A percentile compares a stretch with the other conserved stretches of the same genome.
Conservation (phyloP, 116 monocot species). For the Iris pallida region DNA sequence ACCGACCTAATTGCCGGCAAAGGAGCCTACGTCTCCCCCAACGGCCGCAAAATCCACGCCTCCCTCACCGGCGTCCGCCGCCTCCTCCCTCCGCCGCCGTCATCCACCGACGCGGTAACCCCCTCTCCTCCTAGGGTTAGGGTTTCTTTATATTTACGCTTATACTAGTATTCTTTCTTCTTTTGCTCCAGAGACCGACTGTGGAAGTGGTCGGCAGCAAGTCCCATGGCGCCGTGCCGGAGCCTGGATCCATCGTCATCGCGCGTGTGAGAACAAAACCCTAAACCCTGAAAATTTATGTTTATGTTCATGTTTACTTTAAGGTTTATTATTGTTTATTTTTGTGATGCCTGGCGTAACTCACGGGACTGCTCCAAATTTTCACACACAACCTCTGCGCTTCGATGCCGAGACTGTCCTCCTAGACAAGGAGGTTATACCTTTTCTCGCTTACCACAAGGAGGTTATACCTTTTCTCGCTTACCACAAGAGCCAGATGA, state of each 20-base stretch:
- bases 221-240: constrained; percentile 77
- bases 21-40: constrained; percentile 66
- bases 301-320: too few relatives aligned
- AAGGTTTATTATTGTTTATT: too few relatives aligned
- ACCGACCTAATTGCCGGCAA: constrained; percentile 47
- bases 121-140: constrained; percentile 10
- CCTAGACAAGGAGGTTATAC: too few relatives aligned
- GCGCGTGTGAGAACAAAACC: constrained; percentile 41
- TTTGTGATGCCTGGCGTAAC: too few relatives aligned
- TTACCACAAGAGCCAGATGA: too few relatives aligned
- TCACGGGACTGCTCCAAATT: too few relatives aligned
- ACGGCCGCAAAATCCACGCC: constrained; percentile 66
- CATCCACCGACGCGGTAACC: constrained; percentile 53
- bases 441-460: too few relatives aligned
- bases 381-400: too few relatives aligned
- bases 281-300: too few relatives aligned
- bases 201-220: constrained; percentile 82
- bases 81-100: constrained; percentile 42
- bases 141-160: constrained; percentile 1
- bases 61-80: constrained; percentile 64
- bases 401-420: too few relatives aligned
- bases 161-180: neutral
- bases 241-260: constrained; percentile 70
- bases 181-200: constrained; percentile 39
- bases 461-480: too few relatives aligned